Base-by-base conservation (phyloP, 345 rosid genomes). In the Rhizophora mangle region DNA sequence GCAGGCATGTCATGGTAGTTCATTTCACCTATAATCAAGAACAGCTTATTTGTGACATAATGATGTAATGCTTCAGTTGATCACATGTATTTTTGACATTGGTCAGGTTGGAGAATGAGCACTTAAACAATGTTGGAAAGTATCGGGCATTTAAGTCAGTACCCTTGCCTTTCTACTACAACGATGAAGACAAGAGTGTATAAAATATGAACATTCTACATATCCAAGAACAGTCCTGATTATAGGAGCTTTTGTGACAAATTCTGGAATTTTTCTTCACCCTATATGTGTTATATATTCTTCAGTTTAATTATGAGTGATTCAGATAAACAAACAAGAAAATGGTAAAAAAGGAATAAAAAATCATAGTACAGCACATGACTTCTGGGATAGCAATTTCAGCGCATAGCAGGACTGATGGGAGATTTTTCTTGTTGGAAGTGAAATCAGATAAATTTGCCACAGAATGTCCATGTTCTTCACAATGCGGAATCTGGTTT, bases 41-140 rank as follows among this genome's bases (percentile, higher is more conserved):
- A 39, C 15, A 39, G 3, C 46, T 39, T 39, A 39, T 3, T 39
- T 39, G 46, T 11, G 46, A 43, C 49, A 13, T 43, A 13, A 13
- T 13, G 49, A 43, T 13, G 49, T 13, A 15, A 15, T 18, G 49
- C 19, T 43, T 11, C 19, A 19, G 49, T 43, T 43, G 49, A 43
- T 43, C 49, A 11, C 49, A 13, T 43, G 19, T 43, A 43, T 43
- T 43, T 43, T 43, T 19, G 13, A 13, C 19, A 43, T 19, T 68
- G 55, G 64, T 27, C 74, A 91, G 97, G 87, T 72, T 88, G 90
- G 97, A 92, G 85, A 89, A 87, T 75, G 96, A 92, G 74, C 97
- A 92, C 82, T 71, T 92, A 69, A 88, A 89, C 82, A 87, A 89
- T 61, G 92, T 91, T 22, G 97, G 92, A 32, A 88, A 88, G 72